Evolutionary conservation across 1,284 basidiomycete species (phyloP).

Genomic region (Peniophora sp.): DNA sequence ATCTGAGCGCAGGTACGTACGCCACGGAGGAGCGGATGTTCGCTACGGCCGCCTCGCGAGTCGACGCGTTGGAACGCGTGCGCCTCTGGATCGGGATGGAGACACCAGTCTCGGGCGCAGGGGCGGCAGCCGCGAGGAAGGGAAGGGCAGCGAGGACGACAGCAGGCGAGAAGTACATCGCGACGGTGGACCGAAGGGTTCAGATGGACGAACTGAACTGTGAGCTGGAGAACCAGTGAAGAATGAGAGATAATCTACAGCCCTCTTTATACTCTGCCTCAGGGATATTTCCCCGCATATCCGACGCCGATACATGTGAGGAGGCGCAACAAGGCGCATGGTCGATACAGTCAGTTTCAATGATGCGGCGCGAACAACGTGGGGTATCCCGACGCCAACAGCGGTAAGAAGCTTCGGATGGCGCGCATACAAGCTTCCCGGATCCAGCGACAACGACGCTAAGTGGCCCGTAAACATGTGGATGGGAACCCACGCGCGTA

Average conservation of each 20-base stretch:
- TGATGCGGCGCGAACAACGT: too few species aligned
- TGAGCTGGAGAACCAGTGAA: neutral
- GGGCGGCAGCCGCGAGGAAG: slow-evolving; percentile 9
- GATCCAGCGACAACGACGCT: too few species aligned
- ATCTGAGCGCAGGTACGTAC: slow-evolving; percentile 5
- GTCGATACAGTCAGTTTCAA: too few species aligned
- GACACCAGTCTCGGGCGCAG: slow-evolving; percentile 8
- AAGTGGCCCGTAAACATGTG: too few species aligned
- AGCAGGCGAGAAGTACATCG: slow-evolving; percentile 12
- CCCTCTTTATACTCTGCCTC: neutral
- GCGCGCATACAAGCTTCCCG: too few species aligned
- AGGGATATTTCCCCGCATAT: too few species aligned
- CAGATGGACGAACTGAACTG: neutral
- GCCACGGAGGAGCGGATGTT: slow-evolving; percentile 3
- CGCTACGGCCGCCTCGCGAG: neutral
- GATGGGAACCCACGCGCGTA: too few species aligned
- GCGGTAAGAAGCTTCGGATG: too few species aligned
- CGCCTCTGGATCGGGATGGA: slow-evolving; percentile 10
- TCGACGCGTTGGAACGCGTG: slow-evolving; percentile 3
- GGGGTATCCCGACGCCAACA: too few species aligned
- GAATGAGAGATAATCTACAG: neutral
- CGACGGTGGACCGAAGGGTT: neutral
- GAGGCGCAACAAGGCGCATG: too few species aligned
- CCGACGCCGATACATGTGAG: too few species aligned
- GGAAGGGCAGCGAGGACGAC: slow-evolving; percentile 11